Base-by-base conservation (phyloP, 345 rosid genomes). In the Camelina laxa region DNA sequence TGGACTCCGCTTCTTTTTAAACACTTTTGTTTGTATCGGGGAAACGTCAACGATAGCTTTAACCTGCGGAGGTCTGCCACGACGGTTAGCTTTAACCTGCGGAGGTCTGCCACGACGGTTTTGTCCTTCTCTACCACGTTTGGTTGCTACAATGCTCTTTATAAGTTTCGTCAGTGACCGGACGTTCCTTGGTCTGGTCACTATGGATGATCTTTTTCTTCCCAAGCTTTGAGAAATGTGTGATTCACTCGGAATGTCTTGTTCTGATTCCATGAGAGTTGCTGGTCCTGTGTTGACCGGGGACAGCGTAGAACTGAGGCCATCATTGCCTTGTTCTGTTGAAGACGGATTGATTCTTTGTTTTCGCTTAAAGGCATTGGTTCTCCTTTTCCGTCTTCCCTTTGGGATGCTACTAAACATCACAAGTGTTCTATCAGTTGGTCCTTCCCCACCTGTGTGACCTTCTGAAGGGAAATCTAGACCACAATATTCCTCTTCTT, bases 1-100 rank as follows among this genome's bases (percentile, higher is more conserved):
- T 72, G 77, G 83, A 5, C 88, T 86, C 33, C 87, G 80, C 79
- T 93, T 93, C 68, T 84, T 85, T 73, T 70, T 81, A 31, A 76
- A 64, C 59, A 82, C 38, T 19, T 60, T 79, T 61, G 75, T 17
- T 8, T 72, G 80, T 68, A 65, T 82, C 79, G 22, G 75, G 20
- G 53, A 70, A 67, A 39, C 20, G 2, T 24, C 27, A 24, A 24
- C 27, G 27, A 24, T 24, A 24, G 27, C 27, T 24, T 65, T 7
- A 14, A 65, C 71, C 19, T 11, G 22, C 14, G 15, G 63, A 47
- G 39, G 19, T 10, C 27, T 22, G 16, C 27, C 27, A 24, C 27
- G 27, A 24, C 27, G 27, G 27, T 9, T 24, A 24, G 2, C 27
- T 24, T 65, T 7, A 14, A 65, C 71, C 19, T 11, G 22, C 14